A percentile compares a stretch with the other conserved stretches of the same genome.
phyloP scores from a whole-genome alignment of 2,329 filamentous ascomycete species.

The Onygenales sp. region DNA sequence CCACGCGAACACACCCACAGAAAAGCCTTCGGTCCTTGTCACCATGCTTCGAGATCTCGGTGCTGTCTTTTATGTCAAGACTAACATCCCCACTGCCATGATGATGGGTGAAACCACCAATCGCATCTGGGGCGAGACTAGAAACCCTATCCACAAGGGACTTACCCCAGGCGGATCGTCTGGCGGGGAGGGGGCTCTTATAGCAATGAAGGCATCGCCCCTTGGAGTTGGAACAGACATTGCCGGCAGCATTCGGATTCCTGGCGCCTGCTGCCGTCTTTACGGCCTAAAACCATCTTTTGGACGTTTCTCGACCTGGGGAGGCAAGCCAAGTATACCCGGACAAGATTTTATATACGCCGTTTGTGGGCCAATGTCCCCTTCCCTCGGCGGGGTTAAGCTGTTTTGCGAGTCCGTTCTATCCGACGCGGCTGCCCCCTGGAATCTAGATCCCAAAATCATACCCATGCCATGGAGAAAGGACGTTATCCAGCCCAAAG shows the following conservation, averaged over 20 bases:
- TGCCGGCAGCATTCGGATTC: constrained; percentile 30
- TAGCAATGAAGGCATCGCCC: constrained; percentile 21
- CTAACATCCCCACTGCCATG: constrained; percentile 30
- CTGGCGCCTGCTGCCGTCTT: constrained; percentile 26
- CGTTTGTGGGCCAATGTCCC: constrained; percentile 30
- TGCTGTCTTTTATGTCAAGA: constrained; percentile 34
- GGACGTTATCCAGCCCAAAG: constrained; percentile 22
- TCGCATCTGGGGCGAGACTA: constrained; percentile 33
- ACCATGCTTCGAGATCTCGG: constrained; percentile 31
- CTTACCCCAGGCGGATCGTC: constrained; percentile 26
- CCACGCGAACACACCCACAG: constrained; percentile 14
- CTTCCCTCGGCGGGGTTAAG: constrained; percentile 23
- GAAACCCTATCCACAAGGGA: constrained; percentile 25
- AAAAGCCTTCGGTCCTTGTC: constrained; percentile 23
- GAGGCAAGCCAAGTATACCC: constrained; percentile 25
- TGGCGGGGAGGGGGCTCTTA: constrained; percentile 27
- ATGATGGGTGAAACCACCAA: constrained; percentile 37
- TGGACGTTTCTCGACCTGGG: constrained; percentile 28
- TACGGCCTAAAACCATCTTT: constrained; percentile 33
- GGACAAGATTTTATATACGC: constrained; percentile 31
- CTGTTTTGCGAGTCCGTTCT: constrained; percentile 28
- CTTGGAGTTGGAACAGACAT: constrained; percentile 34
- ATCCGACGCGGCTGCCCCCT: constrained; percentile 23
- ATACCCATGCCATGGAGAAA: constrained; percentile 30
- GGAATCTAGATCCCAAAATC: constrained; percentile 31